Percentiles rank a stretch among this genome's conserved stretches.
Evolutionary conservation across 2,329 filamentous ascomycete species (phyloP).

Genomic region (Chalara sp.): DNA sequence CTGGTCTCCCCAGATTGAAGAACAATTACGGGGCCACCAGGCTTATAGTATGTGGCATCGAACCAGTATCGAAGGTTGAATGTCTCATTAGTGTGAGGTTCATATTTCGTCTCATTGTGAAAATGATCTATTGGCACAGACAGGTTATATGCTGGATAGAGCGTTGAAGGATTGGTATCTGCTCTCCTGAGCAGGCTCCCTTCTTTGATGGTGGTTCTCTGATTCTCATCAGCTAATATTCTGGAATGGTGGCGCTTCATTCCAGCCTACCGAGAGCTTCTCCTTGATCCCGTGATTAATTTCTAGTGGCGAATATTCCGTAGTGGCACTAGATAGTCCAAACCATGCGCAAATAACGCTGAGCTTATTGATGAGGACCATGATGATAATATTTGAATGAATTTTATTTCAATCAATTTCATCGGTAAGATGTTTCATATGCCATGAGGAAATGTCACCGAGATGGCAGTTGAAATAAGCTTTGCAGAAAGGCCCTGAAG

Average conservation of each 20-base stretch:
- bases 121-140: conserved; percentile 64
- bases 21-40: conserved; percentile 75
- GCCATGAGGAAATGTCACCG: no score
- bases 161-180: conserved; percentile 16
- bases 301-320: no score
- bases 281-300: conserved; percentile 7
- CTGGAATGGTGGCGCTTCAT: background rate
- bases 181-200: conserved; percentile 4
- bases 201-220: conserved; percentile 18
- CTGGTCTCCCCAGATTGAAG: conserved; percentile 66
- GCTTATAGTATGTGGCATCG: conserved; percentile 66
- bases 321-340: background rate
- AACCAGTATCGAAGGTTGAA: conserved; percentile 80
- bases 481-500: no score
- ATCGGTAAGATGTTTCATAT: no score
- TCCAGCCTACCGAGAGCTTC: conserved; percentile 12
- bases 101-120: conserved; percentile 71
- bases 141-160: conserved; percentile 30
- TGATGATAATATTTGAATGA: conserved; percentile 2
- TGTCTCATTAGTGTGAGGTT: conserved; percentile 62
- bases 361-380: conserved; percentile 11
- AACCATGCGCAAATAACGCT: conserved; percentile 10
- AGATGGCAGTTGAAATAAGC: no score
- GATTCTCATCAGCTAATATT: background rate
- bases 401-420: no score